A percentile compares a stretch with the other conserved stretches of the same genome.
These are phyloP conservation scores for Syncephalastrum sp. DNA, from an alignment of 371 early-diverging fungal genomes.

Conservation along the genomic window DNA sequence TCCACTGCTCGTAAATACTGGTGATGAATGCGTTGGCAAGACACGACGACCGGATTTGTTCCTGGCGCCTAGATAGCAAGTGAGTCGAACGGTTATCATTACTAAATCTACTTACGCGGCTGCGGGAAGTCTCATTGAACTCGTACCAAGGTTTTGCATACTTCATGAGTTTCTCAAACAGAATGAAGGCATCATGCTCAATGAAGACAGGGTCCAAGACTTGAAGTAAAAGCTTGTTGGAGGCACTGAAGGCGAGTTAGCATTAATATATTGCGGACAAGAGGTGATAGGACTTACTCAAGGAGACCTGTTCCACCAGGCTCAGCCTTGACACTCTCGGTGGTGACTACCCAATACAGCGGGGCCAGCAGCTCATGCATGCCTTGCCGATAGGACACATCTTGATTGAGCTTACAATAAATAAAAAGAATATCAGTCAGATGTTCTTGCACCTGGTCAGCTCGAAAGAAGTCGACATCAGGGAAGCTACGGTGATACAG, in stretches of 20 bases:
- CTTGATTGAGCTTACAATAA: constrained; percentile 85
- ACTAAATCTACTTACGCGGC: constrained; percentile 5
- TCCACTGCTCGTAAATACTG: constrained; percentile 71
- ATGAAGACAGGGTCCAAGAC: constrained; percentile 51
- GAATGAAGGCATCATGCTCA: constrained; percentile 83
- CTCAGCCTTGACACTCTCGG: constrained; percentile 41
- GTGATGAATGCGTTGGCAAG: constrained; percentile 71
- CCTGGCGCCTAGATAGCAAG: not conserved
- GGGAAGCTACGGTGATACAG: constrained; percentile 66
- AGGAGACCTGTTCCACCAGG: constrained; percentile 7
- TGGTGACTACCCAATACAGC: constrained; percentile 71
- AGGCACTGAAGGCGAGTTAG: constrained; percentile 20
- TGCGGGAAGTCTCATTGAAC: constrained; percentile 54
- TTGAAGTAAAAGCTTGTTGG: constrained; percentile 29
- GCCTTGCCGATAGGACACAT: constrained; percentile 93
- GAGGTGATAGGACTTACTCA: constrained; percentile 21
- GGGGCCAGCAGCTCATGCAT: constrained; percentile 96
- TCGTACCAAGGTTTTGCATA: constrained; percentile 85
- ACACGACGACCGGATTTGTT: constrained; percentile 68
- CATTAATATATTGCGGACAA: not conserved
- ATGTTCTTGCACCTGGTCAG: constrained; percentile 60
- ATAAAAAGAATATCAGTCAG: constrained; percentile 87
- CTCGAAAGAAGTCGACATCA: constrained; percentile 79
- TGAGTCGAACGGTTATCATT: not conserved
- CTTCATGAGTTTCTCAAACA: constrained; percentile 85